Percentiles rank a stretch among this genome's conserved stretches.
Evolutionary conservation across 805 yeast genomes (phyloP).

Genomic region (Candida ficus): DNA sequence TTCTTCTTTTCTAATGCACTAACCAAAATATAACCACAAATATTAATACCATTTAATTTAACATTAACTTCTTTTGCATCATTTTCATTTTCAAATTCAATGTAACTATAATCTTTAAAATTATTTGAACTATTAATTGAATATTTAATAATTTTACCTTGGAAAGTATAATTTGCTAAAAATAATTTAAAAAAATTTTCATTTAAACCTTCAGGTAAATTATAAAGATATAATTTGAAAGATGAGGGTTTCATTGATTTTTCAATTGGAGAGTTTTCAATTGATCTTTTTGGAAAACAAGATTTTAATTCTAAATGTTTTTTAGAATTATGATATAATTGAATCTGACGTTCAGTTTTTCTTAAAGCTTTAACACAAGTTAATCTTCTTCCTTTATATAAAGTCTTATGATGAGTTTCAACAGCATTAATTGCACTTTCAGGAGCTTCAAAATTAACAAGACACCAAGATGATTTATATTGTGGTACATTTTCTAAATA

Average conservation of each 20-base stretch:
- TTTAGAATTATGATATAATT: constrained; percentile 1
- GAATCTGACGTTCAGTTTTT: constrained; percentile 16
- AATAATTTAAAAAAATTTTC: constrained; percentile 26
- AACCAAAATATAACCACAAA: constrained; percentile 15
- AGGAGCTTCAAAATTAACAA: constrained; percentile 41
- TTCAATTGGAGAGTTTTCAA: neutral
- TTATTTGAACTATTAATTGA: constrained; percentile 11
- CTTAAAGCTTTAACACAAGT: constrained; percentile 27
- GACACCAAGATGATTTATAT: constrained; percentile 36
- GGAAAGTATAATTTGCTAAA: constrained; percentile 18
- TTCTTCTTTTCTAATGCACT: constrained; percentile 12
- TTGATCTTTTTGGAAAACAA: too few species aligned
- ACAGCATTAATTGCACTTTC: constrained; percentile 43
- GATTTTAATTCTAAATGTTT: too few species aligned
- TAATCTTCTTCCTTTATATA: constrained; percentile 24
- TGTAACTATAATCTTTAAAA: constrained; percentile 13
- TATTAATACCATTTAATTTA: constrained; percentile 22
- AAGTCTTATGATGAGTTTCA: constrained; percentile 24
- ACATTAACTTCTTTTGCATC: constrained; percentile 21
- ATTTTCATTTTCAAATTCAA: constrained; percentile 22
- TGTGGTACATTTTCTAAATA: constrained; percentile 43
- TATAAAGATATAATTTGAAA: constrained; percentile 20
- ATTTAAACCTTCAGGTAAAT: constrained; percentile 22
- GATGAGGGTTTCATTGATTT: neutral
- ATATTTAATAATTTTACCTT: constrained; percentile 19